phyloP scores from a whole-genome alignment of 2,329 filamentous ascomycete genomes.

The Lachnellula subtilissima region DNA sequence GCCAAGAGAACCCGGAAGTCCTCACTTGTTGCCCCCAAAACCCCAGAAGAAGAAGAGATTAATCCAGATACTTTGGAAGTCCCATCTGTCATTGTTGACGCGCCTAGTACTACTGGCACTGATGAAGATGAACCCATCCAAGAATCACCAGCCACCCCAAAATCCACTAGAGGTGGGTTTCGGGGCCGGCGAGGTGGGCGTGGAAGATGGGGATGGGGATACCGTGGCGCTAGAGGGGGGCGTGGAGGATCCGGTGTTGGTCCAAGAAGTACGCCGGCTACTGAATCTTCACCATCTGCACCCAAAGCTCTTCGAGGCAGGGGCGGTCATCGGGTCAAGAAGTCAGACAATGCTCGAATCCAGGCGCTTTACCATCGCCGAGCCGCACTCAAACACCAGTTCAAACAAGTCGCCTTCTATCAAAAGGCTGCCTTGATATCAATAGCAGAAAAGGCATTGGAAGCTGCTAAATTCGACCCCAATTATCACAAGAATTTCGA shows the following conservation, averaged over 20 bases:
- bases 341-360: conserved; percentile 24
- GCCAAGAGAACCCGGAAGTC: conserved; percentile 15
- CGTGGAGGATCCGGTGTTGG: conserved; percentile 11
- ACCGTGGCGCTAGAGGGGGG: conserved; percentile 16
- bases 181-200: conserved; percentile 24
- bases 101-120: conserved; percentile 7
- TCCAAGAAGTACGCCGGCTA: conserved; percentile 10
- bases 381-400: conserved; percentile 24
- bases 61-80: background rate
- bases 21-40: conserved; percentile 7
- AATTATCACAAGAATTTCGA: conserved; percentile 26
- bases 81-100: conserved; percentile 10
- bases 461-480: conserved; percentile 18
- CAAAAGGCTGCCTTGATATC: conserved; percentile 23
- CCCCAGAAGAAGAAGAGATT: conserved; percentile 6
- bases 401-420: conserved; percentile 21
- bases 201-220: conserved; percentile 16
- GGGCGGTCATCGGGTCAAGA: conserved; percentile 27
- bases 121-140: conserved; percentile 5
- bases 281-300: conserved; percentile 6
- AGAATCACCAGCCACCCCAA: conserved; percentile 1
- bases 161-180: conserved; percentile 11
- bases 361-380: conserved; percentile 28
- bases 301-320: conserved; percentile 15
- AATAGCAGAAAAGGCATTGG: conserved; percentile 27